Conservation (phyloP, 23 red algal genomes). For the Gracilaria vermiculophylla region DNA sequence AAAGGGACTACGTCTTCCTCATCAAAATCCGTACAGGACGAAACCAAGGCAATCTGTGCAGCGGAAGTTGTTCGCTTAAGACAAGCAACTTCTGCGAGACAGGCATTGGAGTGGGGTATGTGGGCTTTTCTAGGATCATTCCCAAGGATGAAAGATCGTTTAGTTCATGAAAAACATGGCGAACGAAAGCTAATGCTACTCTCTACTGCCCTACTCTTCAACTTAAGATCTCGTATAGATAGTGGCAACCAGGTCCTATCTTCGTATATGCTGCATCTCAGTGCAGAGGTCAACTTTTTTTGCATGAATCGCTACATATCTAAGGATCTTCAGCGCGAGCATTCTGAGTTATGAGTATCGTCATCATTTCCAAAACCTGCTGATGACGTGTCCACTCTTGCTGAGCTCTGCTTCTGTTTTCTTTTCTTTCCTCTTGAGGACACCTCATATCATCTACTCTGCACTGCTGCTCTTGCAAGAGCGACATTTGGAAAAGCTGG, state of each 20-base stretch:
- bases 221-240: not conserved
- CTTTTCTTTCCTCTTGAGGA: no score
- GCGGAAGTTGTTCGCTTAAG: not conserved
- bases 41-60: not conserved
- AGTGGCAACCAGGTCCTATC: not conserved
- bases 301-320: no score
- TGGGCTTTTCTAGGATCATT: conserved; percentile 1
- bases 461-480: no score
- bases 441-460: no score
- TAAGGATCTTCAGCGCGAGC: no score
- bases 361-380: no score
- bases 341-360: no score
- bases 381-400: no score
- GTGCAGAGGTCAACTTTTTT: no score
- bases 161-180: conserved; percentile 12
- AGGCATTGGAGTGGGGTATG: conserved; percentile 25
- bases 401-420: no score
- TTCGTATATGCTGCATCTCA: not conserved
- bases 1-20: not conserved
- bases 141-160: not conserved
- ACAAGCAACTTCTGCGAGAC: not conserved
- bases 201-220: conserved; percentile 17
- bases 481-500: no score
- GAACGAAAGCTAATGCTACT: not conserved
- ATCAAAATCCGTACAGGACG: conserved; percentile 18